Base-by-base conservation (phyloP, 2,329 filamentous ascomycete genomes). In the Fusarium pininemorale region DNA sequence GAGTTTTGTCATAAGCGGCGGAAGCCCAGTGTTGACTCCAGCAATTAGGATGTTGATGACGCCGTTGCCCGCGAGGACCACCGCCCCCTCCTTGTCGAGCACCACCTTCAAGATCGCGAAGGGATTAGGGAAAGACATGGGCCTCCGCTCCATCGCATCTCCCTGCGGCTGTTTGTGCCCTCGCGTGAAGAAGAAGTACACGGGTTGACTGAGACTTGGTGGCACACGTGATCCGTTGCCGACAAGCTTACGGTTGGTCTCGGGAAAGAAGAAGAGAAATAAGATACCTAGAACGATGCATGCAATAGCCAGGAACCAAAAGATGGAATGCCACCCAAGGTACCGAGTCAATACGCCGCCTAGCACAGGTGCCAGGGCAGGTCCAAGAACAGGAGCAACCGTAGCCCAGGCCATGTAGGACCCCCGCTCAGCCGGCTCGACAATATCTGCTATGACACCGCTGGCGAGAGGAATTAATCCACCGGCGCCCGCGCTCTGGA, bases 81-180 rank as follows among this genome's bases (percentile, higher is more conserved):
- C 48, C 4, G 16, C n/a, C 9, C 32, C 16, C 9, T 53, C 48
- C 32, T 26, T 53, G 3, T 53, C n/a, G 3, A 53, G 18, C 16
- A 35, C 16, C 4, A 53, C 48, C 16, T 37, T 26, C 4, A 53
- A 37, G 1, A 53, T 26, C 3, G 48, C 7, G 8, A 53, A 20
- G 1, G n/a, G n/a, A 7, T 53, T 53, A 2, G 48, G 30, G 1
- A 53, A 53, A 3, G 4, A 6, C 6, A 15, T 24, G 4, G 16
- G 11, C 12, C 5, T 35, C 15, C 11, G 7, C 6, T 50, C 10
- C 1, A 2, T 24, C 1, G 11, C 7, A 3, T 18, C 15, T 7
- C 0, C 15, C 30, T 32, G 22, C 15, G 13, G 11, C 7, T 18
- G 14, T 3, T 18, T 50, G 14, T 4, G 7, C 11, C 15, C 2